These are phyloP conservation scores for Prunus salicina DNA, from an alignment of 306 rosid genomes.

Conservation along the genomic window DNA sequence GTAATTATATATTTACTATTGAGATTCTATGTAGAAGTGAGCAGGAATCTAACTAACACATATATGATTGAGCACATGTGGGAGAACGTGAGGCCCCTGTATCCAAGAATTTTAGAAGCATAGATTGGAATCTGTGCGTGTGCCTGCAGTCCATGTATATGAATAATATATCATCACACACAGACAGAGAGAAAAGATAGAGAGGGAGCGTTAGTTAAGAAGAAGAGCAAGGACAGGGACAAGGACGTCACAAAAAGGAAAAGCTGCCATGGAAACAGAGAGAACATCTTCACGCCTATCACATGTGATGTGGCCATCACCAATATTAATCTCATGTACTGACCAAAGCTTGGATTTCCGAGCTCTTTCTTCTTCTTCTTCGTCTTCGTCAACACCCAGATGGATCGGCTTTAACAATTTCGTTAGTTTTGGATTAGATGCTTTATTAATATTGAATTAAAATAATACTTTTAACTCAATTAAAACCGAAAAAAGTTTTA, in stretches of 20 bases:
- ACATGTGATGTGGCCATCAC: constrained; percentile 51
- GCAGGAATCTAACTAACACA: constrained; percentile 36
- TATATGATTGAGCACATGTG: constrained; percentile 57
- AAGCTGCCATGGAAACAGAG: constrained; percentile 69
- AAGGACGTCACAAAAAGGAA: constrained; percentile 64
- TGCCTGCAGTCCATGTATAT: constrained; percentile 1
- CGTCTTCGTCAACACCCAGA: constrained; percentile 6
- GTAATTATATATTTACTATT: background rate
- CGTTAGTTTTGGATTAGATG: too few relatives aligned
- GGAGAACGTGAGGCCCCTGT: constrained; percentile 41
- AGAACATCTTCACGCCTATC: constrained; percentile 74
- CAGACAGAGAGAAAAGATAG: background rate
- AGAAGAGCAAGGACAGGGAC: background rate
- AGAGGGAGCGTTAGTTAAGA: constrained; percentile 1
- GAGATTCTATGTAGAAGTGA: background rate
- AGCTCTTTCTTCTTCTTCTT: constrained; percentile 12
- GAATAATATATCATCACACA: background rate
- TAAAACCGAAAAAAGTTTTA: background rate
- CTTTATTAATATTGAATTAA: too few relatives aligned
- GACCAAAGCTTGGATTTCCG: constrained; percentile 49
- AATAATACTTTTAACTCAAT: too few relatives aligned
- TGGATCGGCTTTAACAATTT: too few relatives aligned
- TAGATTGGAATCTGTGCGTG: constrained; percentile 41
- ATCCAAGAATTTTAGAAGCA: constrained; percentile 30
- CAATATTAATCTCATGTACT: constrained; percentile 1